A percentile compares a stretch with the other conserved stretches of the same genome.
phyloP scores from a whole-genome alignment of 352 stramenopile genomes.

The Phytophthora niederhauseri region DNA sequence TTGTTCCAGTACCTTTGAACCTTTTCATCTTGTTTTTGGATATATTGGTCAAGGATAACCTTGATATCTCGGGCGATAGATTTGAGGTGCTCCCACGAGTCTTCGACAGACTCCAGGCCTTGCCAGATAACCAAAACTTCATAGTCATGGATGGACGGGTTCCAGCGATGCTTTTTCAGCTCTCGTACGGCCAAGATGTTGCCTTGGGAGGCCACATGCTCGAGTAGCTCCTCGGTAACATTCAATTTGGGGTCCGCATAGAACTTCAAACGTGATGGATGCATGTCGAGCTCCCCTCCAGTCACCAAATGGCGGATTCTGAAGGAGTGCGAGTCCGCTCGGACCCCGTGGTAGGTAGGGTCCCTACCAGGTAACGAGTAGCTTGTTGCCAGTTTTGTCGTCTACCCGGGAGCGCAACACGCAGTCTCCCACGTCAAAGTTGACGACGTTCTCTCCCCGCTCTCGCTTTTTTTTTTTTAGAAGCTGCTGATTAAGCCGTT shows the following conservation, averaged over 20 bases:
- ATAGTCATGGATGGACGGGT: constrained; percentile 10
- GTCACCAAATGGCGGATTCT: constrained; percentile 11
- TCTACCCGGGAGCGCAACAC: constrained; percentile 11
- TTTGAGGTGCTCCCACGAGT: constrained; percentile 1
- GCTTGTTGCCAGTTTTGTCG: constrained; percentile 10
- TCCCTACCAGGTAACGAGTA: constrained; percentile 9
- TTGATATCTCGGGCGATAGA: background rate
- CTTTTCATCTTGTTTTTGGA: background rate
- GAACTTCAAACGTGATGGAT: constrained; percentile 17
- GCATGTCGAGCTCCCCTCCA: constrained; percentile 8
- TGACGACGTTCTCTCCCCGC: constrained; percentile 9
- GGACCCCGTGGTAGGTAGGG: constrained; percentile 11
- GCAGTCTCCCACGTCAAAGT: constrained; percentile 17
- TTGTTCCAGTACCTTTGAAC: background rate
- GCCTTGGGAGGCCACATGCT: constrained; percentile 13
- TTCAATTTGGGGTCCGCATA: constrained; percentile 11
- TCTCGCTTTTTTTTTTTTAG: constrained; percentile 12
- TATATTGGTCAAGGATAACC: background rate
- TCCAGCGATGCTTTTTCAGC: constrained; percentile 12
- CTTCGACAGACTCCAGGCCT: constrained; percentile 9
- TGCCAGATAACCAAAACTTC: constrained; percentile 11
- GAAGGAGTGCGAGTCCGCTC: constrained; percentile 13
- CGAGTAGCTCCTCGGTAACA: constrained; percentile 12
- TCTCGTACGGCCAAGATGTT: constrained; percentile 3
- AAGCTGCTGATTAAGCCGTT: constrained; percentile 8